Conservation (phyloP, 1,284 basidiomycete genomes). For the Trichosporon asahii region DNA sequence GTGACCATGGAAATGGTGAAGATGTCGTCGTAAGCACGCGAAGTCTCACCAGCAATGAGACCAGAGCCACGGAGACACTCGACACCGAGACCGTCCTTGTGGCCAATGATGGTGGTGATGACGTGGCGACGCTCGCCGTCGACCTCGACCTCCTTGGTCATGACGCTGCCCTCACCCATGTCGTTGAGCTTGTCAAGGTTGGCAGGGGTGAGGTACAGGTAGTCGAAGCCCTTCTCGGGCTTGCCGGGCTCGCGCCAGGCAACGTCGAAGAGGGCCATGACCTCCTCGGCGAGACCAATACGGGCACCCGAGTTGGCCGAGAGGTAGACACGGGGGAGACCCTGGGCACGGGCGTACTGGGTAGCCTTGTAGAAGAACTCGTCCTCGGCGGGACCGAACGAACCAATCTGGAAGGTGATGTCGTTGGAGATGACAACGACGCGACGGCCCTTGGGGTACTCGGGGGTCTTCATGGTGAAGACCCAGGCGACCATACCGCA, state of each 20-base stretch:
- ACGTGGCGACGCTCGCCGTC: slow-evolving; percentile 84
- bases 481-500: slow-evolving; percentile 99
- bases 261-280: slow-evolving; percentile 80
- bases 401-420: slow-evolving; percentile 98
- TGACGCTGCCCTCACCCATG: slow-evolving; percentile 72
- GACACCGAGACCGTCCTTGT: slow-evolving; percentile 96
- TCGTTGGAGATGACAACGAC: slow-evolving; percentile 94
- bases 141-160: slow-evolving; percentile 78
- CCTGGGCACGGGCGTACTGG: slow-evolving; percentile 82
- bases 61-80: slow-evolving; percentile 95
- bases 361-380: slow-evolving; percentile 95
- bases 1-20: slow-evolving; percentile 99
- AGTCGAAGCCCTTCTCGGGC: slow-evolving; percentile 94
- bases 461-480: slow-evolving; percentile 87
- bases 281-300: slow-evolving; percentile 92
- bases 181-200: slow-evolving; percentile 77
- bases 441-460: slow-evolving; percentile 83
- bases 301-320: slow-evolving; percentile 98
- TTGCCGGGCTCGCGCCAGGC: slow-evolving; percentile 79
- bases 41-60: slow-evolving; percentile 97
- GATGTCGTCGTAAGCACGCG: slow-evolving; percentile 96
- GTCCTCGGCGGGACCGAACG: slow-evolving; percentile 94
- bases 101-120: slow-evolving; percentile 94
- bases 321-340: slow-evolving; percentile 91
- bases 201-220: slow-evolving; percentile 88